A percentile compares a stretch with the other conserved stretches of the same genome.
Evolutionary conservation across 345 rosid genomes (phyloP).

Genomic region (Rhodomyrtus tomentosa): DNA sequence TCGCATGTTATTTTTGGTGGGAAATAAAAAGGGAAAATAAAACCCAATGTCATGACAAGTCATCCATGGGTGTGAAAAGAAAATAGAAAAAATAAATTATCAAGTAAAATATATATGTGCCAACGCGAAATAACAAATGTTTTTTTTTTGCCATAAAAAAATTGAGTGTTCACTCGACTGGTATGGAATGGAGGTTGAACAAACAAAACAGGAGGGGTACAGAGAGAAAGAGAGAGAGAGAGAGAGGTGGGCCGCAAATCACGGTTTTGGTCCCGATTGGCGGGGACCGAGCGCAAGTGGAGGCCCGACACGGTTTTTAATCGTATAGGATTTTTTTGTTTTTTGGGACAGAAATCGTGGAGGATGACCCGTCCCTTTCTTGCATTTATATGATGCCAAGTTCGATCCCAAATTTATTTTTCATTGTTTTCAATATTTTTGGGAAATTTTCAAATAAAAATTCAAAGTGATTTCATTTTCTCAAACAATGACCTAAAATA

Average conservation of each 20-base stretch:
- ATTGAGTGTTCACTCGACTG: too few species aligned
- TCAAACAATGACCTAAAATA: too few species aligned
- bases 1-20: accelerated
- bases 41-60: not conserved
- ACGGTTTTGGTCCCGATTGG: conserved; percentile 1
- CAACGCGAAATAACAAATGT: not conserved
- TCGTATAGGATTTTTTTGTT: conserved; percentile 3
- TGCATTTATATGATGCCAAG: conserved; percentile 5
- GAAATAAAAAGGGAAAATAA: not conserved
- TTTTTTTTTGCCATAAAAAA: not conserved
- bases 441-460: too few species aligned
- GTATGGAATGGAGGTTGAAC: not conserved
- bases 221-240: not conserved
- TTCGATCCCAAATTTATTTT: not conserved
- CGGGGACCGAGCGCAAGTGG: conserved; percentile 19
- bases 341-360: too few species aligned
- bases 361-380: conserved; percentile 24
- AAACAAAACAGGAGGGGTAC: not conserved
- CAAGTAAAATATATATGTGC: not conserved
- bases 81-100: not conserved
- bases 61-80: too few species aligned
- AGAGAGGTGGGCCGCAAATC: not conserved
- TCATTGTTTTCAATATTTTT: too few species aligned
- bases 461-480: too few species aligned
- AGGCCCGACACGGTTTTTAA: conserved; percentile 12